phyloP scores from a whole-genome alignment of 2,329 filamentous ascomycete genomes.

The Ophiocordyceps polyrhachis-furcata region DNA sequence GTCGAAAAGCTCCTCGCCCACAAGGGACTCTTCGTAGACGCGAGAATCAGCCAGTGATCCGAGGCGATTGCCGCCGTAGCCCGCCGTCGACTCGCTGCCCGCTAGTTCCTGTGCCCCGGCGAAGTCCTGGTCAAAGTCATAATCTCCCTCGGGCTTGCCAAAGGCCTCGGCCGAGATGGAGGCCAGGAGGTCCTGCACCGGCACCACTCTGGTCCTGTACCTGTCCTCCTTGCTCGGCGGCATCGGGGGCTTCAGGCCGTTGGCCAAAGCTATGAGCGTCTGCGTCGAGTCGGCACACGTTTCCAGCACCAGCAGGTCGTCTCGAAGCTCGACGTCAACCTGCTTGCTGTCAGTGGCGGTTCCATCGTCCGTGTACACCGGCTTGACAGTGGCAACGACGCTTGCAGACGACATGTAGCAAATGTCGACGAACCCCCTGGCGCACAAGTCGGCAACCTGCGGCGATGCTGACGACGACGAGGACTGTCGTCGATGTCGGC shows the following conservation, averaged over 20 bases:
- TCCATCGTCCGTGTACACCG: slow-evolving; percentile 24
- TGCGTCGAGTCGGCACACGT: slow-evolving; percentile 95
- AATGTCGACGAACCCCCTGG: slow-evolving; percentile 66
- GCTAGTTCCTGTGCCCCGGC: slow-evolving; percentile 30
- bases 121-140: slow-evolving; percentile 46
- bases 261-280: slow-evolving; percentile 63
- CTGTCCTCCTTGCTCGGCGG: slow-evolving; percentile 68
- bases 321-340: slow-evolving; percentile 63
- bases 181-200: slow-evolving; percentile 71
- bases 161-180: slow-evolving; percentile 83
- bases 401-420: slow-evolving; percentile 74
- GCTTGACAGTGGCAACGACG: slow-evolving; percentile 40
- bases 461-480: slow-evolving; percentile 20
- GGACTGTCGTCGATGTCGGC: slow-evolving; percentile 6
- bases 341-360: slow-evolving; percentile 27
- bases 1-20: slow-evolving; percentile 29
- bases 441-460: slow-evolving; percentile 37
- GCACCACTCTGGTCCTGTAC: slow-evolving; percentile 73
- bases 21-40: slow-evolving; percentile 25
- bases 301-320: slow-evolving; percentile 77
- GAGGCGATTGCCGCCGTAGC: slow-evolving; percentile 15
- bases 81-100: slow-evolving; percentile 15
- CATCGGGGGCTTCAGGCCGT: slow-evolving; percentile 64
- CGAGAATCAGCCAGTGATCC: slow-evolving; percentile 20
- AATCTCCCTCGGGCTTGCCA: slow-evolving; percentile 38